Evolutionary conservation across 257 asterid genomes (phyloP), one percentile per base, ranked within the genome.

Genomic region (Verbena officinalis): DNA sequence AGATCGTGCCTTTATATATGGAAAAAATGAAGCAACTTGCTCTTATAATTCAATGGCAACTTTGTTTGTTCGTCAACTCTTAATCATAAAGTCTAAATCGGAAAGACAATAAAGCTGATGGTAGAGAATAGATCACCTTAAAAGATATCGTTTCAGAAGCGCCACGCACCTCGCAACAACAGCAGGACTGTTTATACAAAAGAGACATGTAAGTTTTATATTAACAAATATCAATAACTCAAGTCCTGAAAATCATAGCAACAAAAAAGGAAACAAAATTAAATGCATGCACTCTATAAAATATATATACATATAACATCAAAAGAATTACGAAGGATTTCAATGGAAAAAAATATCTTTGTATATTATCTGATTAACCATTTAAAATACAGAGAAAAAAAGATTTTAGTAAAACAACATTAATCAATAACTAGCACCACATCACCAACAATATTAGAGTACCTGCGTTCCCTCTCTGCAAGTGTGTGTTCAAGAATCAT

Each of bases 401-500:
- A 19, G 49, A 40, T 16, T 21, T 27, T 11, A 21, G 59, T 43
- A 42, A 17, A 51, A 49, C 30, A 70, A 49, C 21, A 50, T 27
- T 48, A 36, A 0, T 8, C 13, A 22, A 34, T 57, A 64, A 62
- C 42, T 22, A 51, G 50, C 17, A 56, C 42, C 6, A 40, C 10
- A 42, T 44, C 43, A 3, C 36, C 61, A 67, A 33, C 62, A 34
- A 30, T 22, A 23, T 57, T 61, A 36, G 22, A 17, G 42, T 82
- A 94, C 99, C 99, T 94, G 75, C 99, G 95, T 31, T 94, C 99
- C 66, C 96, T 80, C 82, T 94, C 99, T 33, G 98, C 95, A 38
- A 94, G 91, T 38, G 99, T 94, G 84, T 94, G 98, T 57, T 94
- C 99, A 73, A 94, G 80, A 68, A 94, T 88, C 85, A 90, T 91